Evolutionary conservation across 345 rosid genomes (phyloP).

Genomic region (Noccaea caerulescens): DNA sequence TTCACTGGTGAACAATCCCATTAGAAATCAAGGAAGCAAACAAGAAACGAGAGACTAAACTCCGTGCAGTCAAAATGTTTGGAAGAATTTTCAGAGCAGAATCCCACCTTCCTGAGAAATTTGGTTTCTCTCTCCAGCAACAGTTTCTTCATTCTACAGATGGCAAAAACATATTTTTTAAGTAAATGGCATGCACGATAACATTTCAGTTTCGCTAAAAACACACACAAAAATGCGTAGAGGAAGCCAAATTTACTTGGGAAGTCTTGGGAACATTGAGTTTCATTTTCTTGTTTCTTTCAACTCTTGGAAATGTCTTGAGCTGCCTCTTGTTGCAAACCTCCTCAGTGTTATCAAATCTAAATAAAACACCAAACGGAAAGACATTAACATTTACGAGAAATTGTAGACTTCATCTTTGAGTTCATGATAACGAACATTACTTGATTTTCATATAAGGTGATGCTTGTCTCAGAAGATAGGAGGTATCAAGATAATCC

Average conservation of each 20-base stretch:
- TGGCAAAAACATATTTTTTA: slow-evolving; percentile 4
- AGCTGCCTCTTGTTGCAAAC: slow-evolving; percentile 63
- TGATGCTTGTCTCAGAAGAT: slow-evolving; percentile 79
- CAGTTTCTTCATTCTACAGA: slow-evolving; percentile 53
- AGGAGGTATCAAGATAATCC: slow-evolving; percentile 74
- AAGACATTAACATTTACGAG: slow-evolving; percentile 10
- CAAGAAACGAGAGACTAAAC: slow-evolving; percentile 12
- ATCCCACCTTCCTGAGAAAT: slow-evolving; percentile 48
- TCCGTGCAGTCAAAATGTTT: not conserved
- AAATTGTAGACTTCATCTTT: slow-evolving; percentile 25
- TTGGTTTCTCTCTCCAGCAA: slow-evolving; percentile 29
- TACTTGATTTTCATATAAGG: slow-evolving; percentile 91
- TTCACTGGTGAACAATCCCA: slow-evolving; percentile 39
- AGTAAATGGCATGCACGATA: slow-evolving; percentile 8
- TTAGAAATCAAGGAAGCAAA: slow-evolving; percentile 24
- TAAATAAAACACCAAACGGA: slow-evolving; percentile 38
- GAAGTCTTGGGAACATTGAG: slow-evolving; percentile 45
- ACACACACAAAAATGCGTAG: not conserved
- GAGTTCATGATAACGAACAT: slow-evolving; percentile 11
- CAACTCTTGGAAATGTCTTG: slow-evolving; percentile 48
- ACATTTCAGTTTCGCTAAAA: not conserved
- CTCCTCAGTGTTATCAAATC: slow-evolving; percentile 70
- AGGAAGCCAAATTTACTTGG: slow-evolving; percentile 48
- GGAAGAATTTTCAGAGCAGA: slow-evolving; percentile 16
- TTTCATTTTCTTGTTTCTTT: slow-evolving; percentile 66